These are phyloP conservation scores for Fraxinus platypoda DNA, from an alignment of 305 asterid species.

Conservation along the genomic window DNA sequence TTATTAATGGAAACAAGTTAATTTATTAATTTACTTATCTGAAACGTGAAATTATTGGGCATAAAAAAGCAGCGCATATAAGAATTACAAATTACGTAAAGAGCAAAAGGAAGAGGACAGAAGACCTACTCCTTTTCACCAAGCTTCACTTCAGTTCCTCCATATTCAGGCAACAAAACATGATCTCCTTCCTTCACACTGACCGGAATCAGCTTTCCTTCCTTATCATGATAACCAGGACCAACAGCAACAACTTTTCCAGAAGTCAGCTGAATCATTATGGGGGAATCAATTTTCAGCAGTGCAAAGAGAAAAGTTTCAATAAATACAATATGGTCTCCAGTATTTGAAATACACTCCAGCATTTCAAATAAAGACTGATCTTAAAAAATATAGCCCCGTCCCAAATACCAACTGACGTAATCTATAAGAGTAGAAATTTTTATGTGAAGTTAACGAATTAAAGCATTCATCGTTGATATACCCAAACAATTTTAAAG, in stretches of 20 bases:
- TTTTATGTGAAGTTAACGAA: not conserved
- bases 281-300: slow-evolving; percentile 6
- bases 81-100: not conserved
- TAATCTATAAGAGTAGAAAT: not conserved
- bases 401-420: not conserved
- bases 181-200: slow-evolving; percentile 61
- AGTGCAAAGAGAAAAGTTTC: not conserved
- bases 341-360: not conserved
- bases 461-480: not conserved
- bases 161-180: slow-evolving; percentile 70
- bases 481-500: not conserved
- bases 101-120: not conserved
- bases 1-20: not conserved
- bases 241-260: slow-evolving; percentile 74
- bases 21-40: not conserved
- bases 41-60: not conserved
- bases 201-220: slow-evolving; percentile 58
- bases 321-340: not conserved
- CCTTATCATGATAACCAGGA: slow-evolving; percentile 52
- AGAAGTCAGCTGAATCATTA: slow-evolving; percentile 49
- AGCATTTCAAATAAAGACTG: not conserved
- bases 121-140: slow-evolving; percentile 58
- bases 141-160: slow-evolving; percentile 63
- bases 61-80: not conserved
- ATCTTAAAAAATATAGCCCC: not conserved